Base-by-base conservation (phyloP, 176 grass and related monocot species). In the Metroxylon sagu region DNA sequence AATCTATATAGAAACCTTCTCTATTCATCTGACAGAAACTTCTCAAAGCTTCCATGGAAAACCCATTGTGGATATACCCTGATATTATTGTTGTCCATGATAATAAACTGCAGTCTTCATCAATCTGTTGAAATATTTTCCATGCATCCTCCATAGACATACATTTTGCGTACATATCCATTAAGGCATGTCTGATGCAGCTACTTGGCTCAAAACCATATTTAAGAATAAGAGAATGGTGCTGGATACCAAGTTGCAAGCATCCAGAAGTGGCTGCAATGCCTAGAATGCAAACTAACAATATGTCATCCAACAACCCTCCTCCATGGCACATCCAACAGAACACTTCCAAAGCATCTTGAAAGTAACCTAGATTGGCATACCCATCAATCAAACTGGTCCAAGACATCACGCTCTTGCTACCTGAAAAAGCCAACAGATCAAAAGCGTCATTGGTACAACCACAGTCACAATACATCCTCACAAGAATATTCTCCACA, bases 81-180 rank as follows among this genome's bases (percentile, higher is more conserved):
- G 62, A 65, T 51, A 65, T 28, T 25, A 65, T 10, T 52, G 51
- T 65, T 28, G 48, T 65, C 62, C 62, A 65, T 17, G 48, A 65
- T 18, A 28, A 28, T 27, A 65, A 25, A 29, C 28, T 65, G 21
- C 16, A 28, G 14, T 27, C 62, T 52, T 65, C 25, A 52, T 48
- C 62, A 18, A 65, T 52, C 0, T 10, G 48, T 16, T 18, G 62
- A 49, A 52, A 65, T 25, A 65, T 28, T 25, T 65, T 65, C 49
- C 8, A 23, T 18, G 49, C 62, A 50, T 65, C 62, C 15, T 14
- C 25, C 62, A 65, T 27, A 27, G 16, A 52, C 25, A 18, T 52
- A 43, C 62, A 65, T 49, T 65, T 65, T 17, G 49, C 2, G n/a
- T 65, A 65, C 62, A 65, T 65, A 29, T 52, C 62, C 62, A 65